A percentile compares a stretch with the other conserved stretches of the same genome.
Conservation (phyloP, 345 rosid species). For the Salix viminalis region DNA sequence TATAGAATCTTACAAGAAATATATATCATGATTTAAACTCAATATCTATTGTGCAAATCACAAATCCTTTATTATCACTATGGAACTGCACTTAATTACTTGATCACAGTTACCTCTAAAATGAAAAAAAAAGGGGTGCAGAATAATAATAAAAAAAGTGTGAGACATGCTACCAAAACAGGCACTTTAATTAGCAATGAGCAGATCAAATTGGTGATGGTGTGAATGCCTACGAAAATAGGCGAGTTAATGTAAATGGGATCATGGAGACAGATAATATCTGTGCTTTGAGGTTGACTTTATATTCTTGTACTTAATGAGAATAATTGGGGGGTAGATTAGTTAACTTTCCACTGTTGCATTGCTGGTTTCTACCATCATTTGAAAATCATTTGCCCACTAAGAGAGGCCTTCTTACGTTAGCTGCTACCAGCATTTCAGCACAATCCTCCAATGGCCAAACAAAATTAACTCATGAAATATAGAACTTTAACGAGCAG, state of each 20-base stretch:
- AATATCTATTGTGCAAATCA: fast-evolving
- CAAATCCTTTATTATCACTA: too few relatives aligned
- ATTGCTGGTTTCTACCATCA: background rate
- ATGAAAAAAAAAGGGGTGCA: background rate
- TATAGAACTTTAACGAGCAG: too few relatives aligned
- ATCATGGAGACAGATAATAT: background rate
- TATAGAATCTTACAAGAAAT: fast-evolving
- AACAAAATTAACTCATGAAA: background rate
- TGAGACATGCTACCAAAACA: background rate
- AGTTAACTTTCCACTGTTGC: slow-evolving; percentile 20
- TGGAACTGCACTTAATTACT: background rate
- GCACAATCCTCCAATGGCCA: background rate
- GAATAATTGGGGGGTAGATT: slow-evolving; percentile 41
- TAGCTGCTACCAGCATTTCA: slow-evolving; percentile 6
- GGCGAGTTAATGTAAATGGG: background rate
- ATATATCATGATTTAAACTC: fast-evolving
- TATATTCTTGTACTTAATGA: background rate
- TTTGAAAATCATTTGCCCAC: background rate
- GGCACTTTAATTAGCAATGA: background rate
- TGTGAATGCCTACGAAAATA: background rate
- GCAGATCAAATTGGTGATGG: background rate
- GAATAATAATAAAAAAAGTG: background rate
- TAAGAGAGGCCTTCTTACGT: background rate
- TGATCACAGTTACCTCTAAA: background rate
- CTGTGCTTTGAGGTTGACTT: slow-evolving; percentile 15